These are phyloP conservation scores for Pseudoneurospora amorphoporcata DNA, from an alignment of 495 filamentous ascomycete genomes.

Conservation along the genomic window DNA sequence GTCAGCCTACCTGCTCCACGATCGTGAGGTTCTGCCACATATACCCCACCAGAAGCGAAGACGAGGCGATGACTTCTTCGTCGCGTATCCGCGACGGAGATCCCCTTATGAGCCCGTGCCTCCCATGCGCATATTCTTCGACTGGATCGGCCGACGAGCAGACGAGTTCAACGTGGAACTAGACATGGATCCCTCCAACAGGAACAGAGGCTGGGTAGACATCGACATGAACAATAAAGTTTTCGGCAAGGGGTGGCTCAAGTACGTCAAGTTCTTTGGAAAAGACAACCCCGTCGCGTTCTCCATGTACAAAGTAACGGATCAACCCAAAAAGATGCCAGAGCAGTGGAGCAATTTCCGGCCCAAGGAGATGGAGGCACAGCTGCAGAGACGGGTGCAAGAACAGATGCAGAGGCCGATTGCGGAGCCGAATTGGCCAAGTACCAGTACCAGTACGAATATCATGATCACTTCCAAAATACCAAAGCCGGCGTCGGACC, in stretches of 20 bases:
- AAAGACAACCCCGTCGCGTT: neutral
- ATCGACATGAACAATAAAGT: neutral
- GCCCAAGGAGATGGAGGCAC: neutral
- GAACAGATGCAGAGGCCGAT: neutral
- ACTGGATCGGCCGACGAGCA: neutral
- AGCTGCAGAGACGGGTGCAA: neutral
- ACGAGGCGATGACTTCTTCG: neutral
- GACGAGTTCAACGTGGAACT: neutral
- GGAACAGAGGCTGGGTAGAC: neutral
- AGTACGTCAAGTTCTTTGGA: neutral
- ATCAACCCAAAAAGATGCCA: neutral
- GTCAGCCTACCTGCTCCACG: neutral
- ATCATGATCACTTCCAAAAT: neutral
- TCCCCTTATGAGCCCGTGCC: neutral
- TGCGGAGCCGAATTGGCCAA: neutral
- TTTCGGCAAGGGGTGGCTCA: neutral
- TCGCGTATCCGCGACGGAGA: neutral
- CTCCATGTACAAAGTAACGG: neutral
- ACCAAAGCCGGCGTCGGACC: neutral
- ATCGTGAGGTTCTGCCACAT: neutral
- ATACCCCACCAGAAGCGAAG: neutral
- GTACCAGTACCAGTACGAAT: too few species aligned
- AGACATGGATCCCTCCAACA: neutral
- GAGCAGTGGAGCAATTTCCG: neutral
- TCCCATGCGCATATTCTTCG: neutral